A percentile compares a stretch with the other conserved stretches of the same genome.
Evolutionary conservation across 257 asterid species (phyloP).

Genomic region (Gentiana straminea): DNA sequence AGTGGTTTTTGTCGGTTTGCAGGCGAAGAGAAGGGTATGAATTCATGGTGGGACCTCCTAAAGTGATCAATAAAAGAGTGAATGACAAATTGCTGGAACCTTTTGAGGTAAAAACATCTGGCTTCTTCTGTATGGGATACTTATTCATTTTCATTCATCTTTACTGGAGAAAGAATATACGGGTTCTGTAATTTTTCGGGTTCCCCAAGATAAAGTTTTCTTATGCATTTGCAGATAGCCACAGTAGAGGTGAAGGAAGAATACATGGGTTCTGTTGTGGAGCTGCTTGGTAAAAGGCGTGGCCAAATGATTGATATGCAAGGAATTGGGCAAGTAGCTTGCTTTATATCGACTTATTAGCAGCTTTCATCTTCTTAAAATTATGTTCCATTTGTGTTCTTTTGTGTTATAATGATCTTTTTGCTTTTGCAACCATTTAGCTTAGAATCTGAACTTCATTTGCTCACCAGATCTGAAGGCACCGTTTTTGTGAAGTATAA

Average conservation of each 20-base stretch:
- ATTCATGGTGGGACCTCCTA: conserved; percentile 99
- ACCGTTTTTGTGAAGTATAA: conserved; percentile 69
- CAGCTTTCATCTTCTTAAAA: too few species aligned
- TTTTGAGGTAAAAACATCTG: conserved; percentile 50
- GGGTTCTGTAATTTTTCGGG: too few species aligned
- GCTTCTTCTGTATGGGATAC: not conserved
- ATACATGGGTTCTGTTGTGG: conserved; percentile 84
- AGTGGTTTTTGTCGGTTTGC: conserved; percentile 17
- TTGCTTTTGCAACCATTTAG: conserved; percentile 3
- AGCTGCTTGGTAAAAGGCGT: conserved; percentile 95
- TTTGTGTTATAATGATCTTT: not conserved
- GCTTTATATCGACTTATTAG: not conserved
- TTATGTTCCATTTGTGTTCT: too few species aligned
- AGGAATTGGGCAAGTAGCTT: conserved; percentile 58
- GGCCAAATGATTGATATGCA: conserved; percentile 95
- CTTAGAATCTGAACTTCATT: conserved; percentile 8
- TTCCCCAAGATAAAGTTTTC: too few species aligned
- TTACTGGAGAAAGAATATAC: too few species aligned
- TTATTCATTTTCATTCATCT: too few species aligned
- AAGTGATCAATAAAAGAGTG: conserved; percentile 76
- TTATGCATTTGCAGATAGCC: conserved; percentile 18
- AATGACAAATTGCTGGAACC: conserved; percentile 83
- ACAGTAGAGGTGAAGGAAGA: conserved; percentile 93
- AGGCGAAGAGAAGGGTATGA: conserved; percentile 99
- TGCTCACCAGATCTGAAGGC: conserved; percentile 56